Evolutionary conservation across 225 moss, liverwort and hornwort species (phyloP), one percentile per base, ranked within the genome.

Genomic region (Marchantia polymorpha): DNA sequence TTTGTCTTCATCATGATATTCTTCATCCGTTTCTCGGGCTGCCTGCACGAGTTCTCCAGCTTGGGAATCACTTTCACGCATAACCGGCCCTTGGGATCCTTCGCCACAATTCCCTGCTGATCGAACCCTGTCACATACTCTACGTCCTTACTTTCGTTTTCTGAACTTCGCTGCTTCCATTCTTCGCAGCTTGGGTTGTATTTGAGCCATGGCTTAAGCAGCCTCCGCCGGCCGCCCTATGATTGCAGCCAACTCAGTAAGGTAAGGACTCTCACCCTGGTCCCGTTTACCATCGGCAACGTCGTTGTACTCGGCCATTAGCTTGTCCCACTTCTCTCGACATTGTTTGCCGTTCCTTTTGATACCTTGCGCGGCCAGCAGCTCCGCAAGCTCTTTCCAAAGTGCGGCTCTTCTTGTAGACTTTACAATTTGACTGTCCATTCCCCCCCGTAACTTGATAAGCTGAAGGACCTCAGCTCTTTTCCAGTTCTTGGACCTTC

Each of bases 1-100:
- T 99, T 93, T 15, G 86, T 72, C 31, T 95, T 92, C 82, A 87
- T 83, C 85, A 89, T 79, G 10, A 99, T 92, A 46, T 95, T 93
- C 81, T 99, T 99, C 97, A 99, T 93, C 81, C 97, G 85, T 85
- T 90, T 93, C 89, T 95, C 97, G 0, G 97, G 97, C 46, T 94
- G 90, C 74, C 74, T 74, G 91, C 95, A 95, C 12, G 93, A 92
- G 78, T 99, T 87, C 82, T 99, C 97, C 84, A 91, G 71, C 56
- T 93, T 99, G 49, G 91, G 95, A 74, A 99, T 91, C 39, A 93
- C 86, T 64, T 86, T 77, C 1, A 27, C 84, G 29, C 89, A 87
- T 39, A 84, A 71, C n/a, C 55, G 72, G 3, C 82, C 82, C 79
- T 81, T 87, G 22, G 94, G 87, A 14, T 91, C 90, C 12, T 87